phyloP scores from a whole-genome alignment of 1,284 basidiomycete genomes.

The Fomes fomentarius region DNA sequence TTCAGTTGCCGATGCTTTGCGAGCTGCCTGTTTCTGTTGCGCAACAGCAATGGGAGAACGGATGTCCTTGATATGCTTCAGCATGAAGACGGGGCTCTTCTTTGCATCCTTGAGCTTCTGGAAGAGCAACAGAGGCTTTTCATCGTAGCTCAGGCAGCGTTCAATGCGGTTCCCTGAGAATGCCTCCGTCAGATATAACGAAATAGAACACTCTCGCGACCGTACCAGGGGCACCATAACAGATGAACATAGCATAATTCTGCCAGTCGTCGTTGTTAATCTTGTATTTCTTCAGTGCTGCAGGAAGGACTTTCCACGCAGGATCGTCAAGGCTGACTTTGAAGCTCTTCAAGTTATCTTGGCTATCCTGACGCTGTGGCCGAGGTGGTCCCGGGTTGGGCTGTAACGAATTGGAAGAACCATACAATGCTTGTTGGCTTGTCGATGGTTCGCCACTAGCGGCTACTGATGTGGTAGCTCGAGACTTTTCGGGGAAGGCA shows the following conservation, averaged over 20 bases:
- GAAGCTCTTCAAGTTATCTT: constrained; percentile 84
- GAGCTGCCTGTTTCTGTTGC: constrained; percentile 89
- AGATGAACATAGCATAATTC: constrained; percentile 99
- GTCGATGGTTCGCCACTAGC: constrained; percentile 19
- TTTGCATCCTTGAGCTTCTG: constrained; percentile 97
- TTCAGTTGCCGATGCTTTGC: constrained; percentile 60
- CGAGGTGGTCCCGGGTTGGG: constrained; percentile 39
- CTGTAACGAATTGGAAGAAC: constrained; percentile 21
- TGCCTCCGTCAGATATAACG: constrained; percentile 2
- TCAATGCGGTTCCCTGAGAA: constrained; percentile 82
- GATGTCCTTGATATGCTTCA: constrained; percentile 98
- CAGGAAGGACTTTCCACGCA: constrained; percentile 96
- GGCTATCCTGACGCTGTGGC: constrained; percentile 63
- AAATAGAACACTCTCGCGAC: constrained; percentile 14
- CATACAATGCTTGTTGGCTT: constrained; percentile 19
- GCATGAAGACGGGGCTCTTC: constrained; percentile 98
- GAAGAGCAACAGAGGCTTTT: constrained; percentile 95
- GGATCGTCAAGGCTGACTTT: constrained; percentile 95
- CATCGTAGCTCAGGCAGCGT: constrained; percentile 95
- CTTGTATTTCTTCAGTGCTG: constrained; percentile 98
- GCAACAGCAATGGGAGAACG: constrained; percentile 95
- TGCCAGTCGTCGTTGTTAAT: constrained; percentile 99
- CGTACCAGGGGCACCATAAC: constrained; percentile 89
- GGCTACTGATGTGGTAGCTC: constrained; percentile 20
- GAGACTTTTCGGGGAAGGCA: constrained; percentile 26